Conservation (phyloP, 257 asterid species). For the Cruciata laevipes region DNA sequence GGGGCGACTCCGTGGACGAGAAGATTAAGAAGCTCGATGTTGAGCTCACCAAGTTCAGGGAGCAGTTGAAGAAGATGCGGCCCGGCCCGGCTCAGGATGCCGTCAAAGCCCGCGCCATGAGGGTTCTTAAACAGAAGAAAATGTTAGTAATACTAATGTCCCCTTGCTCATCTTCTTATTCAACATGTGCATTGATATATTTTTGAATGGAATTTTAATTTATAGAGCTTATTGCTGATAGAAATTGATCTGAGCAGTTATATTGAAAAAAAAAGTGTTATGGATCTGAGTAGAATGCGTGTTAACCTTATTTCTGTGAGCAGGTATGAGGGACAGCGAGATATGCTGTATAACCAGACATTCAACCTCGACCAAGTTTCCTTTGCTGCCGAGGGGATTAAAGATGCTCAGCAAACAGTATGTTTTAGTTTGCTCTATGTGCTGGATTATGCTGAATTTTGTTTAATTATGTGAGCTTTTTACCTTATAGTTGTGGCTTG, state of each 20-base stretch:
- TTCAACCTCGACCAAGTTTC: constrained; percentile 94
- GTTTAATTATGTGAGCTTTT: neutral
- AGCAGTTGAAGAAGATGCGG: constrained; percentile 86
- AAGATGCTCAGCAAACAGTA: constrained; percentile 99
- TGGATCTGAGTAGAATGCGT: neutral
- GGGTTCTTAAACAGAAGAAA: constrained; percentile 89
- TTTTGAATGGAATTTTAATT: neutral
- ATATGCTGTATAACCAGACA: constrained; percentile 91
- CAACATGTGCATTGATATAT: neutral
- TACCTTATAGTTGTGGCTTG: neutral
- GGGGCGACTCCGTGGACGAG: constrained; percentile 87
- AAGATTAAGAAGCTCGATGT: constrained; percentile 80
- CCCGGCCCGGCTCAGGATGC: constrained; percentile 99
- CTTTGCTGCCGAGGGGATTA: constrained; percentile 95
- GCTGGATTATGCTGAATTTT: neutral
- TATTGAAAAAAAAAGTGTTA: too few relatives aligned
- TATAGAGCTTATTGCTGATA: too few relatives aligned
- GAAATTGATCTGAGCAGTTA: neutral
- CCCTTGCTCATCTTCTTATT: neutral
- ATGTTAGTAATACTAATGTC: constrained; percentile 42
- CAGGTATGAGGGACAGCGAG: constrained; percentile 99
- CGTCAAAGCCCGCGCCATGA: constrained; percentile 94
- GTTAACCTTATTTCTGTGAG: constrained; percentile 12
- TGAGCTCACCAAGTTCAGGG: constrained; percentile 69
- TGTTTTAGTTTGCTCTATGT: constrained; percentile 18